Evolutionary conservation across 2,329 filamentous ascomycete species (phyloP).

Genomic region (Fusarium bactridioides): DNA sequence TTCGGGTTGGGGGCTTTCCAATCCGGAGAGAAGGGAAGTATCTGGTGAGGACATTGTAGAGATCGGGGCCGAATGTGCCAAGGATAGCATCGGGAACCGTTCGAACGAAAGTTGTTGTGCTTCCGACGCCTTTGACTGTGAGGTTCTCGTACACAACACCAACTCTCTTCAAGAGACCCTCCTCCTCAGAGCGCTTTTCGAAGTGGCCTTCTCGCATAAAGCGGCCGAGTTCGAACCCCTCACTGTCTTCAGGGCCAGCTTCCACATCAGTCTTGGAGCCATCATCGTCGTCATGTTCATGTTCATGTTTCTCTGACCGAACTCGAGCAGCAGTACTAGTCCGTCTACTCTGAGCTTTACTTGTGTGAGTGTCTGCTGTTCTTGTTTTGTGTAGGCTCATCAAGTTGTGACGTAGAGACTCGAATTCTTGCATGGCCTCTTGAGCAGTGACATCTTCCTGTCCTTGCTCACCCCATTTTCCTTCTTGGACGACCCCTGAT

Average conservation of each 20-base stretch:
- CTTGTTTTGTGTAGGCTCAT: constrained; percentile 46
- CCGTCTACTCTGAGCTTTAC: constrained; percentile 20
- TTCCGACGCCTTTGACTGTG: constrained; percentile 75
- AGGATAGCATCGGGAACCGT: constrained; percentile 78
- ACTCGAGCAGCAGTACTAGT: constrained; percentile 16
- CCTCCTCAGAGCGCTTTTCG: constrained; percentile 50
- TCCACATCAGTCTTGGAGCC: constrained; percentile 47
- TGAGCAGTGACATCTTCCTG: constrained; percentile 46
- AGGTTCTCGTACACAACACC: constrained; percentile 80
- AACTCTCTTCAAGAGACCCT: constrained; percentile 74
- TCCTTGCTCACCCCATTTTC: constrained; percentile 49
- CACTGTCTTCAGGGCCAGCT: constrained; percentile 11
- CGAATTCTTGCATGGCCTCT: constrained; percentile 47
- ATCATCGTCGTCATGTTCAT: constrained; percentile 39
- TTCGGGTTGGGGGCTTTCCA: constrained; percentile 36
- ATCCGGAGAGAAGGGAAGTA: constrained; percentile 47
- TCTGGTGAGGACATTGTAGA: constrained; percentile 68
- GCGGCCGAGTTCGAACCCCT: constrained; percentile 25
- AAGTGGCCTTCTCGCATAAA: constrained; percentile 35
- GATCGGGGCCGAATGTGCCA: constrained; percentile 81
- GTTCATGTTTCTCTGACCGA: constrained; percentile 32
- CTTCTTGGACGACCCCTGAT: constrained; percentile 25
- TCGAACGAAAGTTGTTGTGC: constrained; percentile 72
- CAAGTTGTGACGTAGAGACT: constrained; percentile 47
- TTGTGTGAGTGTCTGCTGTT: constrained; percentile 47